Evolutionary conservation across 768 basidiomycete species (phyloP).

Genomic region (Agrocybe pediades): DNA sequence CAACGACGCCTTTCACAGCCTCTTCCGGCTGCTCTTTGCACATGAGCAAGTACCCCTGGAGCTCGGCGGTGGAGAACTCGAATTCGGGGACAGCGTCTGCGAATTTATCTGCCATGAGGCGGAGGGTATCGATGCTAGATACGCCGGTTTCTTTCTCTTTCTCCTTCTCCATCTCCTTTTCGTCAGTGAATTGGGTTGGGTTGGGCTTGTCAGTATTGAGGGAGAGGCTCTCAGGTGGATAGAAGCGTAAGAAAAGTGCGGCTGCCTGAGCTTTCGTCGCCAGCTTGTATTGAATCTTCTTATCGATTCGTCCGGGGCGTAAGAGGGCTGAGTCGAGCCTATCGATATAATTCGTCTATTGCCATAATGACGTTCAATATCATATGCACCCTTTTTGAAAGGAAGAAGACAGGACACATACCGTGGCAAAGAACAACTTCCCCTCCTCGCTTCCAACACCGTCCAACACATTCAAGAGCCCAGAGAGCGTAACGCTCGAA

Average conservation of each 20-base stretch:
- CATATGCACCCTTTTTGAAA: not conserved
- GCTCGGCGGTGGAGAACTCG: slow-evolving; percentile 58
- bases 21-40: slow-evolving; percentile 38
- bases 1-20: slow-evolving; percentile 32
- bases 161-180: not conserved
- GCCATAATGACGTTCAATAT: not conserved
- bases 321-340: slow-evolving; percentile 56
- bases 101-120: slow-evolving; percentile 38
- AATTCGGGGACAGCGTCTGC: slow-evolving; percentile 41
- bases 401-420: slow-evolving; percentile 21
- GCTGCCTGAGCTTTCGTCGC: slow-evolving; percentile 47
- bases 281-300: slow-evolving; percentile 52
- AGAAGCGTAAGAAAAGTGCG: slow-evolving; percentile 54
- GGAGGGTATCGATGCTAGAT: too few species aligned
- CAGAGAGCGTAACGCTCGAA: slow-evolving; percentile 51
- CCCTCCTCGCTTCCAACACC: slow-evolving; percentile 65
- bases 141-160: not conserved
- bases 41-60: slow-evolving; percentile 60
- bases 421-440: slow-evolving; percentile 61
- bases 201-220: not conserved
- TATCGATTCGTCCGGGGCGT: slow-evolving; percentile 61
- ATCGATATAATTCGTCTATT: slow-evolving; percentile 33
- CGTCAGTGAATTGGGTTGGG: not conserved
- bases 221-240: slow-evolving; percentile 33
- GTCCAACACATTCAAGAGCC: slow-evolving; percentile 59